Conservation (phyloP, 2,329 filamentous ascomycete species). For the Hymenoscyphus repandus region DNA sequence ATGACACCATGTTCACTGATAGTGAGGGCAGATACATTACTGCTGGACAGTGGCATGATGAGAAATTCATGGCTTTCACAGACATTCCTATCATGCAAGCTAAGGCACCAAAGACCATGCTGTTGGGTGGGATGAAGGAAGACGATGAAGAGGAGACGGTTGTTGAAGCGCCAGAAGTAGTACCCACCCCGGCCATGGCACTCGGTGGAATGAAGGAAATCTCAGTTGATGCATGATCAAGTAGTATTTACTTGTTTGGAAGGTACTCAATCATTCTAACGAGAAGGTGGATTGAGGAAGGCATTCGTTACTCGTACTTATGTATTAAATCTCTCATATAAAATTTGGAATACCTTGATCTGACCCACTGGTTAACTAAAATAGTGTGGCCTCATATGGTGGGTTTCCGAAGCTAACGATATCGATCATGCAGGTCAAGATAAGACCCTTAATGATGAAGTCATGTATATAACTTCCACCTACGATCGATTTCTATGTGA, state of each 20-base stretch:
- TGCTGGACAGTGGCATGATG: conserved; percentile 48
- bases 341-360: not conserved
- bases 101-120: conserved; percentile 43
- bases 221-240: not conserved
- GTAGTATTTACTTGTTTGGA: not conserved
- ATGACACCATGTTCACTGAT: conserved; percentile 46
- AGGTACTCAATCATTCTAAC: not conserved
- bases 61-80: conserved; percentile 47
- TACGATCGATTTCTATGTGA: no score
- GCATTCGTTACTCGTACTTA: not conserved
- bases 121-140: conserved; percentile 46
- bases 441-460: no score
- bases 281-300: not conserved
- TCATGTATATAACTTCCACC: no score
- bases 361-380: not conserved
- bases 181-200: not conserved
- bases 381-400: not conserved
- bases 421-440: no score
- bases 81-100: conserved; percentile 37
- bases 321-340: not conserved
- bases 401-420: not conserved
- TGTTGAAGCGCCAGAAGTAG: not conserved
- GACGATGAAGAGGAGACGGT: conserved; percentile 21
- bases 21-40: conserved; percentile 39
- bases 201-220: not conserved